phyloP scores from a whole-genome alignment of 805 yeast species.

The Kuraishia hungarica region DNA sequence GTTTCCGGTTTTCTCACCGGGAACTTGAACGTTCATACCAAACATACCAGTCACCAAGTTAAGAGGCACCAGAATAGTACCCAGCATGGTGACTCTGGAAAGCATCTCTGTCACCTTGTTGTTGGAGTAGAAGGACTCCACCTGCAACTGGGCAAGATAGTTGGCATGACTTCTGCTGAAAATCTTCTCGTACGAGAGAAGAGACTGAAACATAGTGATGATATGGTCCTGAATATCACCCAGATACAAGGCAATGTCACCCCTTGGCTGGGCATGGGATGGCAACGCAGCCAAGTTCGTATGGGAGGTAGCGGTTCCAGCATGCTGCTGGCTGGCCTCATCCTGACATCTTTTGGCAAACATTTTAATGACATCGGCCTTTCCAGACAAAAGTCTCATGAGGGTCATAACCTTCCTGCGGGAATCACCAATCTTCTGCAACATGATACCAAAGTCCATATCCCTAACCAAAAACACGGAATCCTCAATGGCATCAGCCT shows the following conservation, averaged over 20 bases:
- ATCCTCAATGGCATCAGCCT: conserved; percentile 77
- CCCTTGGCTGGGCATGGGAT: conserved; percentile 56
- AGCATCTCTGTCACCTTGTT: conserved; percentile 80
- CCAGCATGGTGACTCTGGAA: conserved; percentile 82
- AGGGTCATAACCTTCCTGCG: conserved; percentile 89
- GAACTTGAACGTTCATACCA: conserved; percentile 91
- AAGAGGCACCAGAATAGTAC: conserved; percentile 85
- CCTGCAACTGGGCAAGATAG: conserved; percentile 89
- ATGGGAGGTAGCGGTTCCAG: conserved; percentile 9
- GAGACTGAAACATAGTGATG: conserved; percentile 89
- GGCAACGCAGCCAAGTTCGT: conserved; percentile 6
- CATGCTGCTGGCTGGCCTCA: conserved; percentile 24
- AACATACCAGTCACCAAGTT: conserved; percentile 86
- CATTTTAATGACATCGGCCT: conserved; percentile 94
- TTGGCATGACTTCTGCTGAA: conserved; percentile 87
- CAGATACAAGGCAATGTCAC: conserved; percentile 82
- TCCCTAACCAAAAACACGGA: conserved; percentile 77
- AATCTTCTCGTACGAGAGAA: conserved; percentile 86
- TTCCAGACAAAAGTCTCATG: conserved; percentile 82
- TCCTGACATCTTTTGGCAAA: conserved; percentile 93
- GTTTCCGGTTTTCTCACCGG: conserved; percentile 46
- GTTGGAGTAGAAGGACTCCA: conserved; percentile 81
- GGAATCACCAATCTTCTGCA: conserved; percentile 79
- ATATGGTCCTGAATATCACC: conserved; percentile 98
- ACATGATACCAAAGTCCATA: conserved; percentile 66